Evolutionary conservation across 2,329 filamentous ascomycete species (phyloP).

Genomic region (Botrytis hyacinthi): DNA sequence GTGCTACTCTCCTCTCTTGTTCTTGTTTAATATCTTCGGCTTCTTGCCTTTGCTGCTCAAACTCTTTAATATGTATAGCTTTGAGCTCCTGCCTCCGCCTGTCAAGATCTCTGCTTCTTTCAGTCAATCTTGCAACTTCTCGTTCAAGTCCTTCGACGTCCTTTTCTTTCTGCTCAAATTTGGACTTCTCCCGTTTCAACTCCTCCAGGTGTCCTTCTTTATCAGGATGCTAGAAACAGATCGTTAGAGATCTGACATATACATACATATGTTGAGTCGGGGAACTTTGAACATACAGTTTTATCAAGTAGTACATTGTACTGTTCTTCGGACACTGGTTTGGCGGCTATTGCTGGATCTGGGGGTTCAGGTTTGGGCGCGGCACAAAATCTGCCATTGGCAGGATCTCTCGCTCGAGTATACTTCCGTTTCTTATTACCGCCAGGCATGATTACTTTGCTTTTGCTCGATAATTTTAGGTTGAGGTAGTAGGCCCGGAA

Average conservation of each 20-base stretch:
- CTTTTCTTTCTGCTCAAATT: neutral
- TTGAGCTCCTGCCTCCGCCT: neutral
- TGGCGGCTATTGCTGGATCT: neutral
- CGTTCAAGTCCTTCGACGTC: neutral
- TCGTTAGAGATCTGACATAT: neutral
- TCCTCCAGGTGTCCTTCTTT: neutral
- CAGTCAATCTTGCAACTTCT: neutral
- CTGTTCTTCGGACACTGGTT: neutral
- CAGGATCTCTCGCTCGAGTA: neutral
- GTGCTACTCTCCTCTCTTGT: neutral
- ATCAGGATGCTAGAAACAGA: neutral
- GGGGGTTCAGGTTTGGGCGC: neutral
- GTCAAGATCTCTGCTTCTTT: neutral
- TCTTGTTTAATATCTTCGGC: neutral
- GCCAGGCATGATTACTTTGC: neutral
- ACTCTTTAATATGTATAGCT: neutral
- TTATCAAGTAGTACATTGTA: neutral
- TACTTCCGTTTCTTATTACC: neutral
- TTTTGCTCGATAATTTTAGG: neutral
- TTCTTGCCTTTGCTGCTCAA: neutral
- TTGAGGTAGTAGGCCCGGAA: neutral
- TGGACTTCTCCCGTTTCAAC: neutral
- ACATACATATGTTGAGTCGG: neutral
- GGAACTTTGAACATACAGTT: neutral
- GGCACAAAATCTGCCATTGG: neutral